phyloP scores from a whole-genome alignment of 2,329 filamentous ascomycete species.

The Tolypocladium guangdongense region DNA sequence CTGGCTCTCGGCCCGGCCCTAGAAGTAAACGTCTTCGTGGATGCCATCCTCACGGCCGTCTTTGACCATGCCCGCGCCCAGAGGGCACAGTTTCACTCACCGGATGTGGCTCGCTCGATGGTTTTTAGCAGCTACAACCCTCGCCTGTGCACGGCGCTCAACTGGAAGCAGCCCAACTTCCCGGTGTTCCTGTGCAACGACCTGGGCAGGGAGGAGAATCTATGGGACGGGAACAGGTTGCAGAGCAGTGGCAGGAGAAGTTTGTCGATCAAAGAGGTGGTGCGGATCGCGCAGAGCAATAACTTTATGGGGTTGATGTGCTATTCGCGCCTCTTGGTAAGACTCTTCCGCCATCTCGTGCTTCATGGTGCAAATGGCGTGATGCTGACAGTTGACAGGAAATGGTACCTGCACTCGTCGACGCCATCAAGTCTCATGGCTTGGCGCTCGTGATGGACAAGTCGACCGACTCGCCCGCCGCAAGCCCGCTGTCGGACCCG shows the following conservation, averaged over 20 bases:
- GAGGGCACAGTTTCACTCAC: constrained; percentile 48
- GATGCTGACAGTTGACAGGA: constrained; percentile 43
- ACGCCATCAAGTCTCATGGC: constrained; percentile 89
- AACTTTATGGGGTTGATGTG: constrained; percentile 98
- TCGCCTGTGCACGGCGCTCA: constrained; percentile 82
- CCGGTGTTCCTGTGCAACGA: constrained; percentile 94
- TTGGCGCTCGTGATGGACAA: constrained; percentile 86
- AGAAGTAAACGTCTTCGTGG: constrained; percentile 79
- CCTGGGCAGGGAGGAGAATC: constrained; percentile 52
- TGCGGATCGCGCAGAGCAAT: constrained; percentile 85
- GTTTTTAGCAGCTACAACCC: constrained; percentile 92
- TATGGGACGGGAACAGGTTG: constrained; percentile 23
- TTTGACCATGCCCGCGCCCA: constrained; percentile 79
- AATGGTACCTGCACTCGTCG: constrained; percentile 83
- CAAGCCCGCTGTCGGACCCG: constrained; percentile 31
- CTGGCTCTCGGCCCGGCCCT: constrained; percentile 62
- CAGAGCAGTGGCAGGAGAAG: constrained; percentile 57
- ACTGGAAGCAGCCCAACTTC: constrained; percentile 99
- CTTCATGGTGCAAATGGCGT: too few relatives aligned
- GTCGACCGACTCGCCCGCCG: constrained; percentile 44
- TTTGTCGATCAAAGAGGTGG: constrained; percentile 87
- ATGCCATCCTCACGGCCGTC: constrained; percentile 71
- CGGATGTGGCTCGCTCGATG: constrained; percentile 70
- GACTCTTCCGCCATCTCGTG: constrained; percentile 19
- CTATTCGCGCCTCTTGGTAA: constrained; percentile 72